Conservation (phyloP, 2,329 filamentous ascomycete genomes). For the Aureobasidium zeae region DNA sequence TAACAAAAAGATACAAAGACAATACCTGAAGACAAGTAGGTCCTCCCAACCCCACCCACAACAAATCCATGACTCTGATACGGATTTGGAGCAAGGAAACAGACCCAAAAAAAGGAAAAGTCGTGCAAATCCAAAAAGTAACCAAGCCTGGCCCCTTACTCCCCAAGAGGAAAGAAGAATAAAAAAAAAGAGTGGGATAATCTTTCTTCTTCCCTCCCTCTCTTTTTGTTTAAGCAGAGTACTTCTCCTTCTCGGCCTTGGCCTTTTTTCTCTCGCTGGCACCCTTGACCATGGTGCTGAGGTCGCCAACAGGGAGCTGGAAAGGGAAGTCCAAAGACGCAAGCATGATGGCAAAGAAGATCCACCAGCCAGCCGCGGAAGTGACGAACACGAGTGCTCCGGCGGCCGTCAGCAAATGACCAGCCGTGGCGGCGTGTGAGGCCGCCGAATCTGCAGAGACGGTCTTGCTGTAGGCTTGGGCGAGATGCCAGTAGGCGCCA, state of each 20-base stretch:
- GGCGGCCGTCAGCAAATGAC: constrained; percentile 30
- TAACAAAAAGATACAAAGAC: no score
- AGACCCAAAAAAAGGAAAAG: no score
- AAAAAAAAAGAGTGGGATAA: no score
- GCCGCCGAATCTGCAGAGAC: neutral
- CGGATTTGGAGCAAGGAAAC: no score
- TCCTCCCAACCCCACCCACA: no score
- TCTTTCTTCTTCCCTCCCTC: no score
- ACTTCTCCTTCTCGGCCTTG: constrained; percentile 23
- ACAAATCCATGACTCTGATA: no score
- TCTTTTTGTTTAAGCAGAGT: constrained; percentile 17
- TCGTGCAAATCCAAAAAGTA: no score
- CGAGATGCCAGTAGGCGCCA: constrained; percentile 50
- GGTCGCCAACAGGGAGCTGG: constrained; percentile 40
- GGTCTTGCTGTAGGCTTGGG: constrained; percentile 29
- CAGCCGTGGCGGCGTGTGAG: constrained; percentile 26
- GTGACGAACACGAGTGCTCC: constrained; percentile 44
- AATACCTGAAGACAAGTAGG: no score
- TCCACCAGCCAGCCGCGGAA: constrained; percentile 43
- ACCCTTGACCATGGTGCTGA: constrained; percentile 38
- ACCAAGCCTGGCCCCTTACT: no score
- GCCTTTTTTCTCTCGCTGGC: constrained; percentile 30
- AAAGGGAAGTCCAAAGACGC: constrained; percentile 46
- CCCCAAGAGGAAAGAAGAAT: no score
- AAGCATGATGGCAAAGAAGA: constrained; percentile 46